A percentile compares a stretch with the other conserved stretches of the same genome.
These are phyloP conservation scores for Helicocarpus griseus DNA, from an alignment of 2,329 filamentous ascomycete genomes.

Conservation along the genomic window DNA sequence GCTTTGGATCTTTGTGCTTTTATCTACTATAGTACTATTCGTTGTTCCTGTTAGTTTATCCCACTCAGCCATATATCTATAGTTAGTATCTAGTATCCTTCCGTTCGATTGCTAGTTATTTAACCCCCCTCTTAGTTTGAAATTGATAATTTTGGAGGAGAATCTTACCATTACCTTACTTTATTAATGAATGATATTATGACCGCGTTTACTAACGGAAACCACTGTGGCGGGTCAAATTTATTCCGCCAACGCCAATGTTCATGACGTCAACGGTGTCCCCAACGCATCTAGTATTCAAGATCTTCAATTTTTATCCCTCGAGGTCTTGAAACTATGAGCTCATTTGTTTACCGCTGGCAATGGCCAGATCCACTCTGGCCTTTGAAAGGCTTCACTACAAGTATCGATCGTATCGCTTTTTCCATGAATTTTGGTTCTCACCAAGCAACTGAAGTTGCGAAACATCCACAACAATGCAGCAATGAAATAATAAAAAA, in stretches of 20 bases:
- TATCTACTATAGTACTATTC: constrained; percentile 13
- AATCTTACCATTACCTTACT: neutral
- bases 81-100: constrained; percentile 1
- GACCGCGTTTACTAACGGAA: neutral
- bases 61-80: constrained; percentile 5
- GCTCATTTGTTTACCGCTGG: no score
- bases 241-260: neutral
- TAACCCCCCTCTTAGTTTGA: constrained; percentile 12
- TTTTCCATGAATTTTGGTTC: no score
- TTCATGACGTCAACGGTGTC: neutral
- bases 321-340: constrained; percentile 25
- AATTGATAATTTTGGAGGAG: constrained; percentile 15
- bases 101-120: neutral
- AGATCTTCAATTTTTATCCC: neutral
- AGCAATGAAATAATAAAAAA: no score
- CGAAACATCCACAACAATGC: no score
- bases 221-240: neutral
- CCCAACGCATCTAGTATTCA: neutral
- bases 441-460: no score
- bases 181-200: neutral
- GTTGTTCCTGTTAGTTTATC: constrained; percentile 15
- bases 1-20: neutral
- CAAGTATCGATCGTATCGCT: no score
- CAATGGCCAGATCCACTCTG: no score
- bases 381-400: no score